phyloP scores from a whole-genome alignment of 768 basidiomycete genomes.

The Tephrocybe sp. region DNA sequence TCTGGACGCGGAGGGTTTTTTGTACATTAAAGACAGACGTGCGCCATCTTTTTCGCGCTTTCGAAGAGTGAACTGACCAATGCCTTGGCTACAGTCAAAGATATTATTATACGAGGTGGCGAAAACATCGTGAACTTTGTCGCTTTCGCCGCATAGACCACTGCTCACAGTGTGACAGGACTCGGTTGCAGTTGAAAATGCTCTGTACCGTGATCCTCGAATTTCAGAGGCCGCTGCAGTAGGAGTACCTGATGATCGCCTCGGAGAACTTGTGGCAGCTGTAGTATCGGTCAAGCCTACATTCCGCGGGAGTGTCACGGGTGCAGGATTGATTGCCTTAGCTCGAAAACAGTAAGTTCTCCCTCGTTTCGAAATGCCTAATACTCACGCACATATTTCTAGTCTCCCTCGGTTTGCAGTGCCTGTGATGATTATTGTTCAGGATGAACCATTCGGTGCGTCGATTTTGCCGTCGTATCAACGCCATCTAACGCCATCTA shows the following conservation, averaged over 20 bases:
- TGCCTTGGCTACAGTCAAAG: conserved; percentile 48
- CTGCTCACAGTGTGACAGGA: conserved; percentile 34
- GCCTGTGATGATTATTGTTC: conserved; percentile 57
- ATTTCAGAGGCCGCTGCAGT: conserved; percentile 58
- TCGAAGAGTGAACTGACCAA: background rate
- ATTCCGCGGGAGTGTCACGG: conserved; percentile 46
- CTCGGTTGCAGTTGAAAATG: conserved; percentile 61
- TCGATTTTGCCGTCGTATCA: conserved; percentile 5
- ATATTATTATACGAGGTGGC: conserved; percentile 64
- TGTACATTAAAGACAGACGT: conserved; percentile 58
- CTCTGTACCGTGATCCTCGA: conserved; percentile 53
- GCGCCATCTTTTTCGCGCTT: conserved; percentile 15
- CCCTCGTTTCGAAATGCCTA: background rate
- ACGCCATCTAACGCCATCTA: background rate
- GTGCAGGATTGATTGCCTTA: conserved; percentile 44
- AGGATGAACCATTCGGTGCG: conserved; percentile 43
- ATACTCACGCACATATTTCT: background rate
- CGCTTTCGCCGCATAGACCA: no score
- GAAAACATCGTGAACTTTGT: conserved; percentile 53
- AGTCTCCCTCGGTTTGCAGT: conserved; percentile 58
- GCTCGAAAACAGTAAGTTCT: conserved; percentile 39
- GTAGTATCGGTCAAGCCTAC: conserved; percentile 51
- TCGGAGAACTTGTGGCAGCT: conserved; percentile 61
- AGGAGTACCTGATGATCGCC: conserved; percentile 55
- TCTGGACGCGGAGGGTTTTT: conserved; percentile 56